phyloP scores from a whole-genome alignment of 2,329 filamentous ascomycete species.

The Volutella citrinella region DNA sequence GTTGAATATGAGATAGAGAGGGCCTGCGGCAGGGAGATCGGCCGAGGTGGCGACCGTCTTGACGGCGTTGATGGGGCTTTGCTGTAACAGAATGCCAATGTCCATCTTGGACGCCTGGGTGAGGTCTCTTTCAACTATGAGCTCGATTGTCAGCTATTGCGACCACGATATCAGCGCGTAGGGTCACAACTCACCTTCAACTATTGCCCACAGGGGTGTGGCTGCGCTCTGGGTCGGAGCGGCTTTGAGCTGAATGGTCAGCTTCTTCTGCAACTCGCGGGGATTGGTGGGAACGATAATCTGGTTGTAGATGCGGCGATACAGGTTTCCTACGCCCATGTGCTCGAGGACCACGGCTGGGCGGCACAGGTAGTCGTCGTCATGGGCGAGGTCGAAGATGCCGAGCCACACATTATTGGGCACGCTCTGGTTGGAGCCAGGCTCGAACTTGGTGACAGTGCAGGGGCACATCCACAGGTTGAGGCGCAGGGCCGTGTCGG shows the following conservation, averaged over 20 bases:
- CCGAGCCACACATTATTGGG: slow-evolving; percentile 14
- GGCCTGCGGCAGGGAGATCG: slow-evolving; percentile 9
- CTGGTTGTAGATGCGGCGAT: slow-evolving; percentile 17
- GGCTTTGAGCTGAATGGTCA: too few species aligned
- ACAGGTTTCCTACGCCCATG: slow-evolving; percentile 13
- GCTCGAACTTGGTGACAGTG: slow-evolving; percentile 3
- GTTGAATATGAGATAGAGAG: slow-evolving; percentile 17
- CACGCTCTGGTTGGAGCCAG: neutral
- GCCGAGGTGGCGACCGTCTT: neutral
- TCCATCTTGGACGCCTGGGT: slow-evolving; percentile 8
- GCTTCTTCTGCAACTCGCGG: slow-evolving; percentile 3
- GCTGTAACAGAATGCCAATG: slow-evolving; percentile 15
- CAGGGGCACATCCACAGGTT: slow-evolving; percentile 21
- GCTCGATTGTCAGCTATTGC: too few species aligned
- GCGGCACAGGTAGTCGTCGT: slow-evolving; percentile 18
- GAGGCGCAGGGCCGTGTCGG: slow-evolving; percentile 16
- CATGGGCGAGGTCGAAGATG: slow-evolving; percentile 18
- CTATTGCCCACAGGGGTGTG: too few species aligned
- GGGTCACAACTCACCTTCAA: too few species aligned
- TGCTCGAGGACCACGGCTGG: slow-evolving; percentile 20
- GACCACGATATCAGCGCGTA: too few species aligned
- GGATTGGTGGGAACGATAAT: slow-evolving; percentile 16
- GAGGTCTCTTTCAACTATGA: too few species aligned
- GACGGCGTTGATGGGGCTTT: slow-evolving; percentile 13
- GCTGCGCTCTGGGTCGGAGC: too few species aligned